Base-by-base conservation (phyloP, 768 basidiomycete genomes). In the Hericium coralloides region DNA sequence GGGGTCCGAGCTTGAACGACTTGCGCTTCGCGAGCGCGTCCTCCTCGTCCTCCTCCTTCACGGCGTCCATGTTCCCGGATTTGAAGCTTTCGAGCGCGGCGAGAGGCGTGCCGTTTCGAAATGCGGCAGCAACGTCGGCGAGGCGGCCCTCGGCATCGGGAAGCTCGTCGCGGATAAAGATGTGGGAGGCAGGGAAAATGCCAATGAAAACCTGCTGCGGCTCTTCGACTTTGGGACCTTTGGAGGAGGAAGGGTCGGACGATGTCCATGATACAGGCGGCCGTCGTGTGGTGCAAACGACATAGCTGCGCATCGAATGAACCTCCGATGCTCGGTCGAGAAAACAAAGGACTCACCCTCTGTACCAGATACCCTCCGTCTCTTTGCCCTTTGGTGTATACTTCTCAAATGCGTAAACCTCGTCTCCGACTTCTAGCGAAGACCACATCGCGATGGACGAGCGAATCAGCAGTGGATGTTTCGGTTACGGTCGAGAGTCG, bases 391-490 rank as follows among this genome's bases (percentile, higher is more conserved):
- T 75, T 12, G 87, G 85, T 0, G 78, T 84, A 69, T 93, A 95
- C 67, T 86, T 86, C 74, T 98, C 95, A 66, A 98, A 98, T 17
- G 94, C 93, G 72, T 98, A 98, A 37, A 98, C 85, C 68, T 98
- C 95, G 70, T 97, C 95, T 49, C 95, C 95, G 26, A 98, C 88
- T 63, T 97, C 94, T 56, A 98, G 79, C 6, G 86, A 79, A 79
- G 37, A 92, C 91, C 22, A 91, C 85, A 60, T 91, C 89, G 55
- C 82, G 77, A 72, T 85, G 79, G 0, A 81, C 77, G 41, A 79
- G 74, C 38, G 83, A 77, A 43, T 87, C 87, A 54, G 84, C 85
- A 18, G 79, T 77, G 2, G 78, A 76, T 20, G 60, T 70, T 62
- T 84, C 82, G 18, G 84, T 85, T 60, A 82, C 81, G 20, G 79